Base-by-base conservation (phyloP, 164 flowering plant genomes). In the Vitis labrusca region DNA sequence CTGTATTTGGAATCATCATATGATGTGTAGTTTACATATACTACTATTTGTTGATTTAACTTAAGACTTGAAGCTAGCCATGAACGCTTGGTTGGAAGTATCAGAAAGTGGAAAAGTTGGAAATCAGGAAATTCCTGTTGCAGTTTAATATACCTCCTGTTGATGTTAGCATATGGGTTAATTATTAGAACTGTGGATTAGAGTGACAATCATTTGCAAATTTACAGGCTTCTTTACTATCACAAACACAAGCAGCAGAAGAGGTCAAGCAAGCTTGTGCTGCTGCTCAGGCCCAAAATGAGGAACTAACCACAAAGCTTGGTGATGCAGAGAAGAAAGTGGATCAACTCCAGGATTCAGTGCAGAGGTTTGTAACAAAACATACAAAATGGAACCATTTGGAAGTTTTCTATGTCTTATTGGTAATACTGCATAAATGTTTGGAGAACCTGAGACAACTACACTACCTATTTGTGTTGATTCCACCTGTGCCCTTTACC, bases 301-400 rank as follows among this genome's bases (percentile, higher is more conserved):
- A 52, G 17, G 92, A 89, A 63, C 81, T 93, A 68, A 70, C 71
- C 47, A 85, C 69, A 70, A 89, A 86, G 70, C 86, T 96, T 63
- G 93, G 87, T 78, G 91, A 87, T 68, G 76, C 93, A 44, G 93
- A 88, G 32, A 77, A 71, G 57, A 93, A 85, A 80, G 86, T 77
- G 52, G 86, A 83, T 62, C 89, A 90, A 74, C 88, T 96, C 72
- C 94, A 92, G 77, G 94, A 90, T 76, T 92, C 97, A 37, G 76
- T 86, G 61, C 97, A 92, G 81, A 96, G 98, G 99, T 96, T 68
- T 61, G 82, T 75, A 32, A 32, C 37, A 32, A 32, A 14, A 29
- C 54, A 23, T 65, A 17, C 55, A 13, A 71, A 58, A 54, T 50
- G n/a, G 52, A 50, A 64, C 65, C 55, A 6, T 66, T 32, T 63